Evolutionary conservation across 805 yeast genomes (phyloP).

Genomic region (Pichia phayaonensis): DNA sequence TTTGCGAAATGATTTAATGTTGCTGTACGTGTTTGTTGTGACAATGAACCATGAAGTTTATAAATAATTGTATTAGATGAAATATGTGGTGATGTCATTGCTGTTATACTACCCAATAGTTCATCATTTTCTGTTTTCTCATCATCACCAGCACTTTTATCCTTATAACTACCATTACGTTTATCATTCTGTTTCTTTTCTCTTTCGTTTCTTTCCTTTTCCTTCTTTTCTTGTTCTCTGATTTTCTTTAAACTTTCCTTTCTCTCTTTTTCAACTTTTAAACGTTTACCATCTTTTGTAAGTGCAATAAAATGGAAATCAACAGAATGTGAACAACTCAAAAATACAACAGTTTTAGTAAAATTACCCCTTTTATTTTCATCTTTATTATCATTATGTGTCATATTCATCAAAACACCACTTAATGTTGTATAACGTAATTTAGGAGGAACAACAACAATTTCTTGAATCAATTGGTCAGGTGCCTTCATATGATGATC

Average conservation of each 20-base stretch:
- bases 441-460: slow-evolving; percentile 87
- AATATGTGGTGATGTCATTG: slow-evolving; percentile 46
- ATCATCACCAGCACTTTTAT: slow-evolving; percentile 6
- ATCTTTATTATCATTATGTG: slow-evolving; percentile 20
- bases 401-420: slow-evolving; percentile 50
- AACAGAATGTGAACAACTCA: slow-evolving; percentile 95
- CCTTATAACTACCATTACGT: neutral
- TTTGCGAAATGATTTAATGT: slow-evolving; percentile 60
- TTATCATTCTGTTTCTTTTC: slow-evolving; percentile 1
- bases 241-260: slow-evolving; percentile 15
- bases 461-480: slow-evolving; percentile 78
- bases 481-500: slow-evolving; percentile 53
- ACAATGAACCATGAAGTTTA: slow-evolving; percentile 84
- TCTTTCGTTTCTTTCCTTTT: neutral
- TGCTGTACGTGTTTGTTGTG: slow-evolving; percentile 75
- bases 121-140: slow-evolving; percentile 4
- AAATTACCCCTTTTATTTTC: neutral
- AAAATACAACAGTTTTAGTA: slow-evolving; percentile 69
- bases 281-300: slow-evolving; percentile 45
- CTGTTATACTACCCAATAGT: slow-evolving; percentile 26
- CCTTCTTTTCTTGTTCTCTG: slow-evolving; percentile 16
- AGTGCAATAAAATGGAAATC: slow-evolving; percentile 82
- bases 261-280: slow-evolving; percentile 14
- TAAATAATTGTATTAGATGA: slow-evolving; percentile 39
- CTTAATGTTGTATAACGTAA: slow-evolving; percentile 76